phyloP scores from a whole-genome alignment of 1,139 yeast genomes.

The Suhomyces terraborum region DNA sequence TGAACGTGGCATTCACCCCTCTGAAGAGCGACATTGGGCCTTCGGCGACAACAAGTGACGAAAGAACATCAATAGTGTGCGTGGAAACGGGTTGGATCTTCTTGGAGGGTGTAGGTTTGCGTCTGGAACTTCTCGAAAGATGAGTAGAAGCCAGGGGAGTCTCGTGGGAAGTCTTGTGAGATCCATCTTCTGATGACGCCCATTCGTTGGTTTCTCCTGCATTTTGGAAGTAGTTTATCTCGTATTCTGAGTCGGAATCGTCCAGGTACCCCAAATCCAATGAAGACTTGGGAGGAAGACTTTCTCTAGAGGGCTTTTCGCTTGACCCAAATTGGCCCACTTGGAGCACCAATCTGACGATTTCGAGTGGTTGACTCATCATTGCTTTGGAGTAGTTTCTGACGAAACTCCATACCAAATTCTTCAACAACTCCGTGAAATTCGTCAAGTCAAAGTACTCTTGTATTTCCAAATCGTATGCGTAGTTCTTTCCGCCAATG shows the following conservation, averaged over 20 bases:
- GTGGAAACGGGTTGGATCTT: constrained; percentile 62
- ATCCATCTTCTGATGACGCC: neutral
- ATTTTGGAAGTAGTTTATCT: constrained; percentile 56
- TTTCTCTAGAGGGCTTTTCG: neutral
- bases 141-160: constrained; percentile 2
- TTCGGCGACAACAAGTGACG: constrained; percentile 69
- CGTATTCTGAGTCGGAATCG: constrained; percentile 27
- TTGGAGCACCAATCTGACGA: constrained; percentile 75
- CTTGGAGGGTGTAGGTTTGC: constrained; percentile 13
- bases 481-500: constrained; percentile 44
- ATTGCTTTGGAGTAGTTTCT: constrained; percentile 68
- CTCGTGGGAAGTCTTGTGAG: neutral
- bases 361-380: constrained; percentile 86
- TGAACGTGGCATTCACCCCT: constrained; percentile 83
- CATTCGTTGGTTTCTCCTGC: constrained; percentile 20
- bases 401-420: constrained; percentile 59
- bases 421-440: constrained; percentile 54
- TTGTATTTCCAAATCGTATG: constrained; percentile 64
- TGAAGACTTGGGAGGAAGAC: neutral
- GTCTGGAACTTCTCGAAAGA: constrained; percentile 3
- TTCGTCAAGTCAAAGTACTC: constrained; percentile 66
- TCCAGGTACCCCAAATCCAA: constrained; percentile 7
- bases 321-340: constrained; percentile 57
- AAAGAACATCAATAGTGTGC: constrained; percentile 70
- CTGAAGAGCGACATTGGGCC: constrained; percentile 86